These are phyloP conservation scores for Citrullus mucosospermus DNA, from an alignment of 306 rosid genomes.

Conservation along the genomic window DNA sequence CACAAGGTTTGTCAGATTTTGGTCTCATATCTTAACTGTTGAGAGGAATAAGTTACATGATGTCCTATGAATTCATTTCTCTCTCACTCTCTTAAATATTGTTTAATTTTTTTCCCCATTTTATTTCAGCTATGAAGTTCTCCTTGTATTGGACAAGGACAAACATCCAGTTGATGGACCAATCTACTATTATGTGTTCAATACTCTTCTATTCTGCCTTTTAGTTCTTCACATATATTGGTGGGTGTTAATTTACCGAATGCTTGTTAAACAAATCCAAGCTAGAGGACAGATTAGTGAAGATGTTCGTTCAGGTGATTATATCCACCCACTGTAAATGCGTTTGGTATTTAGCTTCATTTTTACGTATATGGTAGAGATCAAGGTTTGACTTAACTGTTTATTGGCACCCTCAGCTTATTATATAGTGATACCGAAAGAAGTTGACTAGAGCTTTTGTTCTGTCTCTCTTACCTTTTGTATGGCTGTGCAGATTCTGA, in stretches of 20 bases:
- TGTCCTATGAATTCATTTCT: background rate
- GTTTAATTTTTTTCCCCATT: conserved; percentile 8
- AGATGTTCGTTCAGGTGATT: conserved; percentile 93
- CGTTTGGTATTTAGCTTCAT: background rate
- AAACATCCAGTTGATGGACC: conserved; percentile 52
- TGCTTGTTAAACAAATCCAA: conserved; percentile 85
- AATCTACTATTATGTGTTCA: conserved; percentile 68
- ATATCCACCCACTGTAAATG: conserved; percentile 3
- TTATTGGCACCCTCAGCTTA: background rate
- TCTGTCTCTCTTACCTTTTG: background rate
- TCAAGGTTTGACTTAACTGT: background rate
- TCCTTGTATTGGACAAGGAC: conserved; percentile 41
- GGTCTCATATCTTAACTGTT: background rate
- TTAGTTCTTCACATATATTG: conserved; percentile 74
- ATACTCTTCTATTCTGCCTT: conserved; percentile 65
- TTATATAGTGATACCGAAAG: background rate
- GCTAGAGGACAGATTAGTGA: conserved; percentile 73
- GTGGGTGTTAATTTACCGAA: conserved; percentile 89
- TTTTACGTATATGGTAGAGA: background rate
- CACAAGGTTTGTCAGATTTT: conserved; percentile 55
- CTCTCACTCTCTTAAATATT: background rate
- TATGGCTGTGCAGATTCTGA: conserved; percentile 57
- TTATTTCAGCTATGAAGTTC: conserved; percentile 67
- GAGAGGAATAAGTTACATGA: background rate
- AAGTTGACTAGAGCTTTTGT: background rate